phyloP scores from a whole-genome alignment of 169 alveolate genomes.

The Plasmodium gaboni region DNA sequence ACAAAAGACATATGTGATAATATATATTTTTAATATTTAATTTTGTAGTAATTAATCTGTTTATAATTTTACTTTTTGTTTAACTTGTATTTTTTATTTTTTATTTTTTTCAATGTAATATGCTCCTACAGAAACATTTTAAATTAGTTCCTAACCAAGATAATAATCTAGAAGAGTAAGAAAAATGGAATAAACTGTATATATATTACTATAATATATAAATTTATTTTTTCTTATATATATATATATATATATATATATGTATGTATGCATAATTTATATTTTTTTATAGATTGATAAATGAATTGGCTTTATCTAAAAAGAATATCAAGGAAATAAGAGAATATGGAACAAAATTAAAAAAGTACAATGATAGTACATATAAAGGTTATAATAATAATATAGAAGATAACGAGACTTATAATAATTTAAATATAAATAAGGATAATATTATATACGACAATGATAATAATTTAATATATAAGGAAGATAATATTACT shows the following conservation, averaged over 20 bases:
- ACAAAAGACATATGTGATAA: neutral
- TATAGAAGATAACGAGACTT: neutral
- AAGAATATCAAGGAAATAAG: constrained; percentile 43
- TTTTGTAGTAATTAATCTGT: constrained; percentile 13
- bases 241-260: neutral
- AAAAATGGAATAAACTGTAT: neutral
- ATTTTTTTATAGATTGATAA: constrained; percentile 29
- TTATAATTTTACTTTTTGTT: too few relatives aligned
- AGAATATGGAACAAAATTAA: constrained; percentile 20
- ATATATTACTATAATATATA: constrained; percentile 1
- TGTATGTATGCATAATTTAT: neutral
- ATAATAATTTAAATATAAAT: too few relatives aligned
- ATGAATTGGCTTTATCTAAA: constrained; percentile 54
- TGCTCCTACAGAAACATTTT: constrained; percentile 65
- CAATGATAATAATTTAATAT: too few relatives aligned
- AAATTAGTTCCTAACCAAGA: constrained; percentile 45
- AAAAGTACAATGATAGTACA: neutral
- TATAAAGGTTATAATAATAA: constrained; percentile 4
- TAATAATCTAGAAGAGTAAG: constrained; percentile 55
- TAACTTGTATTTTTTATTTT: neutral
- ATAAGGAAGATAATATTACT: too few relatives aligned
- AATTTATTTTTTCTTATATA: neutral
- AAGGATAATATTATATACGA: too few relatives aligned
- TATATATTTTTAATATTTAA: constrained; percentile 27
- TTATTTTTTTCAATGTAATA: constrained; percentile 38